A percentile compares a stretch with the other conserved stretches of the same genome.
phyloP scores from a whole-genome alignment of 257 asterid species.

The Leonotis leonurus region DNA sequence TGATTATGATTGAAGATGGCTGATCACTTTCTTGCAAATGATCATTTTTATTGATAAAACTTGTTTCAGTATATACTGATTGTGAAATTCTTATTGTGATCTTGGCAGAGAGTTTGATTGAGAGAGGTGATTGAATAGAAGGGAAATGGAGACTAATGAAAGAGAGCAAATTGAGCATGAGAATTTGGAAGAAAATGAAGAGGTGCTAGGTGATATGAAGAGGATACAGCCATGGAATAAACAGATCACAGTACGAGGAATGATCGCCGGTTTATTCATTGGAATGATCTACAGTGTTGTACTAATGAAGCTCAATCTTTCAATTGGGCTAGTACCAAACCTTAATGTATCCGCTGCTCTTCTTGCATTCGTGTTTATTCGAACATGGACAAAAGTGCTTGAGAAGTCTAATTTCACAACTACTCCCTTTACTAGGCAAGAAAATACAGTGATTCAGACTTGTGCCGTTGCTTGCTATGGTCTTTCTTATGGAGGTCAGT shows the following conservation, averaged over 20 bases:
- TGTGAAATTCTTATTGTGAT: slow-evolving; percentile 1
- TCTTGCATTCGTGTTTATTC: slow-evolving; percentile 61
- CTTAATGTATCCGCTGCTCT: slow-evolving; percentile 92
- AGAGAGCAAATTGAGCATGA: slow-evolving; percentile 25
- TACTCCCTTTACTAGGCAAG: slow-evolving; percentile 69
- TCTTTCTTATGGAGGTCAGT: slow-evolving; percentile 73
- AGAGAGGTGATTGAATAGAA: neutral
- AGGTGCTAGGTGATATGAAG: slow-evolving; percentile 27
- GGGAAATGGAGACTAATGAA: slow-evolving; percentile 23
- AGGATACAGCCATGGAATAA: slow-evolving; percentile 69
- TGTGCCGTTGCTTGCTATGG: slow-evolving; percentile 86
- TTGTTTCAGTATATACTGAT: neutral
- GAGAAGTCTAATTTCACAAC: slow-evolving; percentile 44
- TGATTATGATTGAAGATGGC: neutral
- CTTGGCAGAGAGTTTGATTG: neutral
- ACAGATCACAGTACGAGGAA: slow-evolving; percentile 68
- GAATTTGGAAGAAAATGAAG: slow-evolving; percentile 17
- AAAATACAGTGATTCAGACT: slow-evolving; percentile 80
- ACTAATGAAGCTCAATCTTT: slow-evolving; percentile 65
- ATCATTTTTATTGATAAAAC: neutral
- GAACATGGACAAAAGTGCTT: slow-evolving; percentile 68
- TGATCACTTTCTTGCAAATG: neutral
- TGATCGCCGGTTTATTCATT: slow-evolving; percentile 52
- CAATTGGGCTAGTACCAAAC: slow-evolving; percentile 81
- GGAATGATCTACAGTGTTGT: slow-evolving; percentile 67